Percentiles rank a stretch among this genome's conserved stretches.
Conservation (phyloP, 73 alveolate species). For the Effrenium voratum region DNA sequence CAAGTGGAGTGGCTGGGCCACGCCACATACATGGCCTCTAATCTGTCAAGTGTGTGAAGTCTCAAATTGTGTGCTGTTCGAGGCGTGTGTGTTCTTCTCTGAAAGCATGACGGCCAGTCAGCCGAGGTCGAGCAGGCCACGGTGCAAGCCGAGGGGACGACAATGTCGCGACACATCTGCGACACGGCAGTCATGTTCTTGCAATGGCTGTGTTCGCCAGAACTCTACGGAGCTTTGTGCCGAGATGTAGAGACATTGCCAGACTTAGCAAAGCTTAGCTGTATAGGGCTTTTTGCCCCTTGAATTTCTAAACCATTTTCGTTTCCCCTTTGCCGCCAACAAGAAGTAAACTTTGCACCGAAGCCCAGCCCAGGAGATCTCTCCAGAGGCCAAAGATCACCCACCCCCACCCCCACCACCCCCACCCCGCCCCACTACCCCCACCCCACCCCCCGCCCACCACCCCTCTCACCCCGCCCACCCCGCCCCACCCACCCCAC, state of each 20-base stretch:
- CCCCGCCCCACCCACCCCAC: not conserved
- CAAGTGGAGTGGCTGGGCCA: not conserved
- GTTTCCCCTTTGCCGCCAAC: too few species aligned
- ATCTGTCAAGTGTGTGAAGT: too few species aligned
- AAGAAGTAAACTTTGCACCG: too few species aligned
- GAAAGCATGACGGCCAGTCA: too few species aligned
- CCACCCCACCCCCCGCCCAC: not conserved
- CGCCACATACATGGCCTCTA: not conserved
- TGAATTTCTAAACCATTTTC: too few species aligned
- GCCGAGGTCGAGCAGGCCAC: not conserved
- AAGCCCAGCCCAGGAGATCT: too few species aligned
- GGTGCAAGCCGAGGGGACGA: not conserved
- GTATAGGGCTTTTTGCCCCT: too few species aligned
- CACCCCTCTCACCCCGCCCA: not conserved
- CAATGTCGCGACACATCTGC: not conserved
- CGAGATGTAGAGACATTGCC: not conserved
- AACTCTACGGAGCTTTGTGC: not conserved
- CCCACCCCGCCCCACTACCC: not conserved
- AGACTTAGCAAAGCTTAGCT: not conserved
- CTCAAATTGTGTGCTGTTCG: too few species aligned
- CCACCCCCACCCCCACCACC: not conserved
- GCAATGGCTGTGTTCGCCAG: not conserved
- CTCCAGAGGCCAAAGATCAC: too few species aligned
- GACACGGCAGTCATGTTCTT: not conserved
- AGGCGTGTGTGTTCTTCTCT: too few species aligned